Evolutionary conservation across 2,329 filamentous ascomycete species (phyloP).

Genomic region (Aspergillus flavus): DNA sequence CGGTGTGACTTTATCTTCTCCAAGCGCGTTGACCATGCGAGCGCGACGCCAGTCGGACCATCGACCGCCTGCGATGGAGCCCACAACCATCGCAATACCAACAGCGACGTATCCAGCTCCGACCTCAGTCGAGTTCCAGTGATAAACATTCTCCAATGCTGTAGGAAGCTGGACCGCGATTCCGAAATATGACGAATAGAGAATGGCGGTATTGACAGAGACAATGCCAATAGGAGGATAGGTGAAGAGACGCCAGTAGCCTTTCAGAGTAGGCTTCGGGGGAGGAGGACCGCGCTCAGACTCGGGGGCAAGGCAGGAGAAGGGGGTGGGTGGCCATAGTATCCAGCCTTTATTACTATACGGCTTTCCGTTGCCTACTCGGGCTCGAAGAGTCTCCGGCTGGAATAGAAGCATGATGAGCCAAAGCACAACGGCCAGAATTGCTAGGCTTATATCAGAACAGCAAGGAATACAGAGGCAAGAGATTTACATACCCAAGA

Average conservation of each 20-base stretch:
- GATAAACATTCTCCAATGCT: conserved; percentile 24
- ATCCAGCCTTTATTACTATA: conserved; percentile 10
- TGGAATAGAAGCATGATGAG: conserved; percentile 42
- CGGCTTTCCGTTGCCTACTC: conserved; percentile 47
- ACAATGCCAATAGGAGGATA: conserved; percentile 39
- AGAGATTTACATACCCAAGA: conserved; percentile 33
- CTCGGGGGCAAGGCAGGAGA: conserved; percentile 17
- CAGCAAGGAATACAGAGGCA: conserved; percentile 11
- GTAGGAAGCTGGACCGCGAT: conserved; percentile 34
- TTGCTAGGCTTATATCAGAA: neutral
- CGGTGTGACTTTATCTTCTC: neutral
- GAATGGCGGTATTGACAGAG: conserved; percentile 37
- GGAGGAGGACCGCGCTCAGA: conserved; percentile 22
- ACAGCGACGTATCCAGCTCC: neutral
- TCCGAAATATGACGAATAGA: conserved; percentile 18
- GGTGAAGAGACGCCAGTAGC: conserved; percentile 33
- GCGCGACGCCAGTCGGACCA: neutral
- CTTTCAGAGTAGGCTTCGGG: conserved; percentile 30
- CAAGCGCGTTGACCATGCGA: neutral
- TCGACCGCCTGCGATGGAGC: neutral
- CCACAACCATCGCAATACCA: neutral
- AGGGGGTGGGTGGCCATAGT: neutral
- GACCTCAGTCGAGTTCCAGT: neutral
- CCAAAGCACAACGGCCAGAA: conserved; percentile 19
- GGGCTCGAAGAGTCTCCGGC: conserved; percentile 50